Evolutionary conservation across 306 rosid species (phyloP).

Genomic region (Pachyrhizus erosus): DNA sequence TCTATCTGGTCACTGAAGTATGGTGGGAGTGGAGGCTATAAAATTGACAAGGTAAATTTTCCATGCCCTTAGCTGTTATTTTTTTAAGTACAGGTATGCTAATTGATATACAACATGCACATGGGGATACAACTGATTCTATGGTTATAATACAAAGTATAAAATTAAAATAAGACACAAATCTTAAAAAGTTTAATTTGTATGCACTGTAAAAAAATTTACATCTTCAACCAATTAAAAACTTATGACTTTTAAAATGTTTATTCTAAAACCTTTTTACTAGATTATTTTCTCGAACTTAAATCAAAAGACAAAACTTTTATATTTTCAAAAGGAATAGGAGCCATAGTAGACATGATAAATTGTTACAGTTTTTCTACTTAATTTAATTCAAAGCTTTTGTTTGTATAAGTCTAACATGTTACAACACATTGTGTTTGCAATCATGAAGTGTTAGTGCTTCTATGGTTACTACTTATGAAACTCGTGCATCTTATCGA

Average conservation of each 20-base stretch:
- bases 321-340: no score
- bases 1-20: constrained; percentile 77
- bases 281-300: no score
- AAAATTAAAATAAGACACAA: not conserved
- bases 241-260: no score
- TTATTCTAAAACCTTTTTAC: no score
- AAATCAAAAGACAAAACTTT: no score
- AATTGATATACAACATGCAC: not conserved
- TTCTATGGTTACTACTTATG: not conserved
- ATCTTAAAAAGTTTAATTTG: no score
- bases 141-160: not conserved
- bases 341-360: no score
- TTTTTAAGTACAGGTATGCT: not conserved
- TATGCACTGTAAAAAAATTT: no score
- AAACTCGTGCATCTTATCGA: not conserved
- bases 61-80: not conserved
- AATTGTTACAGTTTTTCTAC: no score
- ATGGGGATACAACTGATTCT: not conserved
- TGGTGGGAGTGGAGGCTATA: constrained; percentile 83
- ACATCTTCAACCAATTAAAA: no score
- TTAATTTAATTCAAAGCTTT: no score
- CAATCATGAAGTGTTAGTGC: not conserved
- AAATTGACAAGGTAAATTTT: constrained; percentile 56
- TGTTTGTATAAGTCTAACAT: no score
- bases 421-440: not conserved